Base-by-base conservation (phyloP, 495 filamentous ascomycete species). In the Penicillium bialowiezense region DNA sequence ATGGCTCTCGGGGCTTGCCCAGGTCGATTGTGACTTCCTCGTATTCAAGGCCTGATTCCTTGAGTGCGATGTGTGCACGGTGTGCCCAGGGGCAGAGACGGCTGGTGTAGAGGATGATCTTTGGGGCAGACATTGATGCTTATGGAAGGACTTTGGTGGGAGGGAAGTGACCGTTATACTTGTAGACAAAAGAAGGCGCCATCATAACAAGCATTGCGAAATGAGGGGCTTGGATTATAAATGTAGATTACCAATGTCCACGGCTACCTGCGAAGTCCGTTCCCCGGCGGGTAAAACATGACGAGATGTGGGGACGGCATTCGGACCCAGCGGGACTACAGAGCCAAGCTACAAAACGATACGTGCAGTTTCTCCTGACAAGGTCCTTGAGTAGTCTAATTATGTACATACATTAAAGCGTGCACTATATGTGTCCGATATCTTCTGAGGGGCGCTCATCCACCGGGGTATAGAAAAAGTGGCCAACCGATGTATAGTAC, bases 1-100 rank as follows among this genome's bases (percentile, higher is more conserved):
- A 91, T n/a, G 80, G 73, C 41, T 88, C 87, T 8, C 90, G 84
- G 0, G 90, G 90, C 3, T 57, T 76, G 54, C 65, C 58, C 37
- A 96, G 76, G 61, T 91, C 85, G 62, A 96, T 90, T 44, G 81
- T 83, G 56, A 90, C 87, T 56, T 92, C 87, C 52, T 92, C 83
- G 54, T 82, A 93, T 1, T 84, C 78, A 15, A 95, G 60, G 21
- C 79, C 76, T 10, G 90, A 78, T 62, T 90, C 88, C 19, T 78
- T 75, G 20, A 95, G 79, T 7, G 81, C 80, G 37, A 92, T 91
- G 60, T 95, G 86, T 2, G 79, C 88, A 19, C 90, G 85, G 59
- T 93, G 88, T 1, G 89, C 89, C 79, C 80, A 95, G 13, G 90
- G 90, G 68, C 90, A 95, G 41, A 37, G 20, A 54, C 80, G 85